Percentiles rank a stretch among this genome's conserved stretches.
These are phyloP conservation scores for Cupressus sempervirens DNA, from an alignment of 75 land plant species.

Conservation along the genomic window DNA sequence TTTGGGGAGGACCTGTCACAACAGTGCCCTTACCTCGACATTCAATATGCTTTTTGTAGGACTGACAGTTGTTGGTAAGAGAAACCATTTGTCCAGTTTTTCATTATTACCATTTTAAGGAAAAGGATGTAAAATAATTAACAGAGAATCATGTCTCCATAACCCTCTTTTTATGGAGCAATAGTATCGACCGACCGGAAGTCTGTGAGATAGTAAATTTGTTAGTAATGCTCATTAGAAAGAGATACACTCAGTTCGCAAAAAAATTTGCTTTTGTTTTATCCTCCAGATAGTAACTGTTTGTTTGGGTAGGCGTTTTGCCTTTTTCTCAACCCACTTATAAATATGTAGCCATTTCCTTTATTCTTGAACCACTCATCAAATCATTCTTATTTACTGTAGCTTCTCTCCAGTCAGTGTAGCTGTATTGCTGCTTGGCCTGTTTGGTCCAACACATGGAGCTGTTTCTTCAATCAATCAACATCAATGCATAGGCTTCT, in stretches of 20 bases:
- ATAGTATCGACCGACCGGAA: neutral
- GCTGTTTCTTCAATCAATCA: neutral
- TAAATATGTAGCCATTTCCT: no score
- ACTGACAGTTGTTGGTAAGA: no score
- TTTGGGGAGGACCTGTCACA: no score
- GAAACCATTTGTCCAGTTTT: no score
- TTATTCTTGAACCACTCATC: no score
- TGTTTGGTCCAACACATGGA: neutral
- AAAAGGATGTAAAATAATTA: no score
- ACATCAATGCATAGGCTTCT: neutral
- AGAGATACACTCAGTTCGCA: neutral
- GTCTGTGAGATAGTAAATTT: neutral
- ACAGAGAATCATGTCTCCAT: no score
- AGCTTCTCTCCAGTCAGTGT: neutral
- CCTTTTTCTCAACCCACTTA: neutral
- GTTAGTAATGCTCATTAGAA: neutral
- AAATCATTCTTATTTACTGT: neutral
- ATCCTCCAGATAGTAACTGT: neutral
- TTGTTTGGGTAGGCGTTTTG: neutral
- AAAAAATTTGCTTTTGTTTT: neutral
- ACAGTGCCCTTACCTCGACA: no score
- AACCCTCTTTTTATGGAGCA: neutral
- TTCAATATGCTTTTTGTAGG: no score
- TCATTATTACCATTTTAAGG: no score
- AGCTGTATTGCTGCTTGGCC: neutral